phyloP scores from a whole-genome alignment of 2,329 filamentous ascomycete genomes.

The Fusarium subtropicale region DNA sequence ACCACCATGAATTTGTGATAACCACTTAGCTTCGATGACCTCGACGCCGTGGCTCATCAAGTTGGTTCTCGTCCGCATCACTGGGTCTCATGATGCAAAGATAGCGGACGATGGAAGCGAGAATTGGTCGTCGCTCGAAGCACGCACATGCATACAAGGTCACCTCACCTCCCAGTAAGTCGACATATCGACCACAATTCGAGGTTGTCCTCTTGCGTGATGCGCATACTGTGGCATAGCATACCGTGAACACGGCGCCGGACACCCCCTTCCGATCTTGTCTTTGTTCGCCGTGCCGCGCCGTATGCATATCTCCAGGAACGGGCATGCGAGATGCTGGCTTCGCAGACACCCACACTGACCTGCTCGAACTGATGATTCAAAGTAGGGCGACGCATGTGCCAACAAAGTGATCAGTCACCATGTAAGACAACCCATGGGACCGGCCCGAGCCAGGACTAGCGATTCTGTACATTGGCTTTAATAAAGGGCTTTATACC shows the following conservation, averaged over 20 bases:
- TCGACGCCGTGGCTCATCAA: slow-evolving; percentile 19
- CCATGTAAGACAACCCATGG: slow-evolving; percentile 46
- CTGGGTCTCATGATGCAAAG: slow-evolving; percentile 19
- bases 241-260: slow-evolving; percentile 20
- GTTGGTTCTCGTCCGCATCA: slow-evolving; percentile 12
- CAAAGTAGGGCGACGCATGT: slow-evolving; percentile 27
- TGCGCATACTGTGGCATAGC: slow-evolving; percentile 1
- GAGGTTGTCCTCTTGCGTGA: slow-evolving; percentile 12
- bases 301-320: slow-evolving; percentile 37
- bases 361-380: slow-evolving; percentile 26
- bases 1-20: slow-evolving; percentile 13
- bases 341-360: slow-evolving; percentile 29
- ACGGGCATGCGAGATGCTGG: slow-evolving; percentile 27
- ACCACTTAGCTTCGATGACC: slow-evolving; percentile 12
- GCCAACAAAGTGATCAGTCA: slow-evolving; percentile 43
- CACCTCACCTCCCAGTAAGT: slow-evolving; percentile 20
- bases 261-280: slow-evolving; percentile 34
- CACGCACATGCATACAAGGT: slow-evolving; percentile 21
- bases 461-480: slow-evolving; percentile 21
- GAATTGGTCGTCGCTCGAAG: slow-evolving; percentile 10
- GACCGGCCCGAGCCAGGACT: slow-evolving; percentile 47
- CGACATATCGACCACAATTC: slow-evolving; percentile 22
- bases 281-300: slow-evolving; percentile 26
- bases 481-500: slow-evolving; percentile 5
- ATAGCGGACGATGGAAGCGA: slow-evolving; percentile 4